Evolutionary conservation across 2,329 filamentous ascomycete species (phyloP).

Genomic region (Orbilia brochopaga): DNA sequence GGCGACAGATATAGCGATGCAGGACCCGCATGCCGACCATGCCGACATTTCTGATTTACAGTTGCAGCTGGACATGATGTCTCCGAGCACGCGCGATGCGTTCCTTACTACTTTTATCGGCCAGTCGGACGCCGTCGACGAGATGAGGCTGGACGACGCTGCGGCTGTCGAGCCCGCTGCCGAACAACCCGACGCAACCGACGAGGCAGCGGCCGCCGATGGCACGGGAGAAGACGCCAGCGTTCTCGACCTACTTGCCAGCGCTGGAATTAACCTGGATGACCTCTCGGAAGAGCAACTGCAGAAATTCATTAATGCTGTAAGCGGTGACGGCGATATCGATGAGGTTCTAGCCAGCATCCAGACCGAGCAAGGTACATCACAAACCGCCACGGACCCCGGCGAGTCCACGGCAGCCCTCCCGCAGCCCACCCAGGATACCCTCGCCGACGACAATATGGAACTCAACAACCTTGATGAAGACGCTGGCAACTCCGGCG

Average conservation of each 20-base stretch:
- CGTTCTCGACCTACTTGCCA: slow-evolving; percentile 35
- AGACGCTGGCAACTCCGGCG: slow-evolving; percentile 29
- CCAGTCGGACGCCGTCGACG: slow-evolving; percentile 14
- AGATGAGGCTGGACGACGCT: slow-evolving; percentile 21
- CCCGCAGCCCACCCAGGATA: slow-evolving; percentile 5
- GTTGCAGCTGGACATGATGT: slow-evolving; percentile 35
- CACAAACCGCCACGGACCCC: slow-evolving; percentile 5
- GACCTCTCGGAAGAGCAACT: slow-evolving; percentile 40
- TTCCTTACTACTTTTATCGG: slow-evolving; percentile 34
- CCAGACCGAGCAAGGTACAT: slow-evolving; percentile 11
- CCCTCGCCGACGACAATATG: slow-evolving; percentile 10
- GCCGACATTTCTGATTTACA: slow-evolving; percentile 45
- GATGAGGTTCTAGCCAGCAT: slow-evolving; percentile 30
- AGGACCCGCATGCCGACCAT: slow-evolving; percentile 33
- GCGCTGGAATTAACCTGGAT: slow-evolving; percentile 40
- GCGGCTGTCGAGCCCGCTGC: background rate
- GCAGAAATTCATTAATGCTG: slow-evolving; percentile 49
- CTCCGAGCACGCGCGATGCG: slow-evolving; percentile 21
- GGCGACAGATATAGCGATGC: slow-evolving; percentile 10
- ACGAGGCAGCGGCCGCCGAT: background rate
- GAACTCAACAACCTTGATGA: slow-evolving; percentile 12
- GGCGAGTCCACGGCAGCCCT: background rate
- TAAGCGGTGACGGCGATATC: slow-evolving; percentile 36
- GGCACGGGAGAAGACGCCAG: slow-evolving; percentile 8
- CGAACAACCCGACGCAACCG: background rate